Conservation (phyloP, 805 yeast species). For the Wickerhamomyces ciferrii region DNA sequence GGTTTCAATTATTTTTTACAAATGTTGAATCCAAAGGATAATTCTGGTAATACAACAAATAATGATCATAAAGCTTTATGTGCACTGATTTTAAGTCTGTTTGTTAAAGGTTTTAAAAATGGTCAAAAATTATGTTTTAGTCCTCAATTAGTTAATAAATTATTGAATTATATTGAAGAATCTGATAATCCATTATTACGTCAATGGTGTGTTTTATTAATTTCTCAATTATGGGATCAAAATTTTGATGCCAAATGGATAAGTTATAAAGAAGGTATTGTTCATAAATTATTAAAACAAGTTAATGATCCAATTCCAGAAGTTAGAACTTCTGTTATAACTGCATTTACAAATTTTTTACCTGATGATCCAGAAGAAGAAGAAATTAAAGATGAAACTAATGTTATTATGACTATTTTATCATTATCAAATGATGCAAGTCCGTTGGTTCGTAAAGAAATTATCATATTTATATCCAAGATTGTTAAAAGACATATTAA, state of each 20-base stretch:
- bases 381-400: conserved; percentile 57
- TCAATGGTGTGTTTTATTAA: conserved; percentile 85
- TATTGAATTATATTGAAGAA: conserved; percentile 58
- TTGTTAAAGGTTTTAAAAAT: conserved; percentile 70
- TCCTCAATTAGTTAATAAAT: conserved; percentile 62
- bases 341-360: conserved; percentile 66
- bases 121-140: conserved; percentile 82
- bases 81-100: conserved; percentile 81
- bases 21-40: conserved; percentile 52
- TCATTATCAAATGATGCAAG: conserved; percentile 81
- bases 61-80: conserved; percentile 93
- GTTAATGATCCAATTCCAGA: conserved; percentile 92
- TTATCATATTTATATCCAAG: conserved; percentile 69
- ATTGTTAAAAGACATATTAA: conserved; percentile 64
- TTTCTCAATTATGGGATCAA: conserved; percentile 71
- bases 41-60: conserved; percentile 12
- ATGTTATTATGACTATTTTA: conserved; percentile 63
- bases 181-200: conserved; percentile 83
- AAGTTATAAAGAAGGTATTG: conserved; percentile 57
- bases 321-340: conserved; percentile 78
- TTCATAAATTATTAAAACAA: conserved; percentile 49
- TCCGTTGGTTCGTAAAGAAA: conserved; percentile 81
- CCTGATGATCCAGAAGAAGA: conserved; percentile 40
- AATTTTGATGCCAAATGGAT: conserved; percentile 73
- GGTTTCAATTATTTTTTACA: conserved; percentile 85